Percentiles rank a stretch among this genome's conserved stretches.
These are phyloP conservation scores for Alternaria gaisen DNA, from an alignment of 2,329 filamentous ascomycete genomes.

Conservation along the genomic window DNA sequence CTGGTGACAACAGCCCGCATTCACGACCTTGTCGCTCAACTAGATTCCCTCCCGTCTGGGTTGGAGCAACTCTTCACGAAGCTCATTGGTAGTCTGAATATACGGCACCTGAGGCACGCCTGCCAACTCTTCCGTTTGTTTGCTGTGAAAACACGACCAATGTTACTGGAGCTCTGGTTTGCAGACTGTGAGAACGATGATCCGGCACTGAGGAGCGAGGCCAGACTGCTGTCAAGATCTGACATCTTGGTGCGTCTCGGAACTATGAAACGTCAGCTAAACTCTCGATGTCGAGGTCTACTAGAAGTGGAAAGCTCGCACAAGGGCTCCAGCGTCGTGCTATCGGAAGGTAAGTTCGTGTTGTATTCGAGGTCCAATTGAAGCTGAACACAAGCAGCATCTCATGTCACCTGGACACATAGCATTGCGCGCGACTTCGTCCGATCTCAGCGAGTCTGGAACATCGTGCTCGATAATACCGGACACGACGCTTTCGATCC, in stretches of 20 bases:
- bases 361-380: neutral
- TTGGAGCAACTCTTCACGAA: neutral
- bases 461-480: neutral
- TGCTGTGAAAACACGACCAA: neutral
- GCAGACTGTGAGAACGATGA: neutral
- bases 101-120: neutral
- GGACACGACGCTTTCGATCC: conserved; percentile 2
- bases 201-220: neutral
- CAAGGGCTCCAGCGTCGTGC: neutral
- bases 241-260: neutral
- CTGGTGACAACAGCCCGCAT: neutral
- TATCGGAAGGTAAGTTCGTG: neutral
- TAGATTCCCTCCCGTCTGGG: neutral
- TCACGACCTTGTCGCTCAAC: neutral
- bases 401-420: conserved; percentile 19
- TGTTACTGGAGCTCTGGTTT: conserved; percentile 8
- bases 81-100: neutral
- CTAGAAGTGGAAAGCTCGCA: neutral
- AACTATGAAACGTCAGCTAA: neutral
- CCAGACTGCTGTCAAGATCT: neutral
- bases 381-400: neutral
- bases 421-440: conserved; percentile 26
- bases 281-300: neutral
- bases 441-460: neutral
- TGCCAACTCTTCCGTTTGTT: neutral